phyloP scores from a whole-genome alignment of 1,139 yeast genomes.

The Sugiyamaella xylanicola region DNA sequence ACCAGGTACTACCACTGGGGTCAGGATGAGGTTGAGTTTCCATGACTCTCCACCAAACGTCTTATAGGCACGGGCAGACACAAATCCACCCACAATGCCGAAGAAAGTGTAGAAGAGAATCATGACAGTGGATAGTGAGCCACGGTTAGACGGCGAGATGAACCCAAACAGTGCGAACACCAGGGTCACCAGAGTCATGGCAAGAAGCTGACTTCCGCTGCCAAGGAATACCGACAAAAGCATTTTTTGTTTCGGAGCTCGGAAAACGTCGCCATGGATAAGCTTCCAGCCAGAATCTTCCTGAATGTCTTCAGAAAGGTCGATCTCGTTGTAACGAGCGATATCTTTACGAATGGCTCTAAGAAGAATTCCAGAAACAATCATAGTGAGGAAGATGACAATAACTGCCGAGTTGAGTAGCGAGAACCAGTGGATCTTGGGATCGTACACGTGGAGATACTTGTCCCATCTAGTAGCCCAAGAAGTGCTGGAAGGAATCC shows the following conservation, averaged over 20 bases:
- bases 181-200: constrained; percentile 75
- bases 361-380: constrained; percentile 77
- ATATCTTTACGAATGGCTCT: constrained; percentile 86
- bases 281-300: constrained; percentile 98
- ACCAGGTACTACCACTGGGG: constrained; percentile 88
- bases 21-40: constrained; percentile 79
- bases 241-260: constrained; percentile 75
- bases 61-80: constrained; percentile 83
- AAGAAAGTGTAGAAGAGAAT: constrained; percentile 77
- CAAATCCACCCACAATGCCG: constrained; percentile 80
- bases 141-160: constrained; percentile 92
- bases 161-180: constrained; percentile 86
- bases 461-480: constrained; percentile 99
- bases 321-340: constrained; percentile 83
- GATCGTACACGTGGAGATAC: constrained; percentile 87
- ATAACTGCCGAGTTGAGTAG: constrained; percentile 80
- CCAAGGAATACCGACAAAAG: constrained; percentile 80
- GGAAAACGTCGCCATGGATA: constrained; percentile 92
- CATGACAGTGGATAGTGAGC: constrained; percentile 88
- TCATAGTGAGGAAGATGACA: constrained; percentile 72
- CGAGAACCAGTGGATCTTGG: constrained; percentile 95
- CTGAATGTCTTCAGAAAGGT: constrained; percentile 75
- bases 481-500: constrained; percentile 67
- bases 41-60: constrained; percentile 91
- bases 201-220: constrained; percentile 80